Conservation (phyloP, 345 rosid genomes). For the Nasturtium officinale region DNA sequence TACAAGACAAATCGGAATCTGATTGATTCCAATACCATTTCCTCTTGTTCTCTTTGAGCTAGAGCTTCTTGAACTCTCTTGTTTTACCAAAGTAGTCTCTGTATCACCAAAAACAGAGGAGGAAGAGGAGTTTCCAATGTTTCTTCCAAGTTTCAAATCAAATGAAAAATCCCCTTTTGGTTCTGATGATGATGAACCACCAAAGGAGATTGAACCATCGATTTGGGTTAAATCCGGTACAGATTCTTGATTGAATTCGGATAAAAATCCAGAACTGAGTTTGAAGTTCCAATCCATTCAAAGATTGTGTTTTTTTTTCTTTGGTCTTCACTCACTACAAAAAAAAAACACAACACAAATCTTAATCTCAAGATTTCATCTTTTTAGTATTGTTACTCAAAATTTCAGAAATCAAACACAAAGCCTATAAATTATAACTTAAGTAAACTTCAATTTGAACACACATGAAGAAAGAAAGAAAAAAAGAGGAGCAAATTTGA, state of each 20-base stretch:
- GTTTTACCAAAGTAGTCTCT: conserved; percentile 45
- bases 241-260: conserved; percentile 58
- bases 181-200: conserved; percentile 29
- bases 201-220: conserved; percentile 50
- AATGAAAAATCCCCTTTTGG: conserved; percentile 56
- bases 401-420: conserved; percentile 5
- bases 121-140: conserved; percentile 47
- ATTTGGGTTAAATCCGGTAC: conserved; percentile 45
- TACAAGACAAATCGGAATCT: conserved; percentile 62
- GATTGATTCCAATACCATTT: conserved; percentile 45
- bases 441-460: conserved; percentile 7
- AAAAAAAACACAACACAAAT: conserved; percentile 12
- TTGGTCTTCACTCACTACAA: conserved; percentile 36
- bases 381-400: conserved; percentile 20
- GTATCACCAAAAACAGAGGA: conserved; percentile 34
- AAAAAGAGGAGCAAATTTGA: not conserved
- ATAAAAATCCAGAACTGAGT: conserved; percentile 56
- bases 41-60: conserved; percentile 69
- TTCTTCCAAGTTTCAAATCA: conserved; percentile 78
- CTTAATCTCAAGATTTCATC: conserved; percentile 37
- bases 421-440: conserved; percentile 17
- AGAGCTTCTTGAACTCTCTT: conserved; percentile 43
- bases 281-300: conserved; percentile 85
- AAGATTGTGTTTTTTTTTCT: conserved; percentile 8
- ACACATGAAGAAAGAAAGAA: not conserved